A percentile compares a stretch with the other conserved stretches of the same genome.
phyloP scores from a whole-genome alignment of 2,329 filamentous ascomycete genomes.

The Fusarium sp. region DNA sequence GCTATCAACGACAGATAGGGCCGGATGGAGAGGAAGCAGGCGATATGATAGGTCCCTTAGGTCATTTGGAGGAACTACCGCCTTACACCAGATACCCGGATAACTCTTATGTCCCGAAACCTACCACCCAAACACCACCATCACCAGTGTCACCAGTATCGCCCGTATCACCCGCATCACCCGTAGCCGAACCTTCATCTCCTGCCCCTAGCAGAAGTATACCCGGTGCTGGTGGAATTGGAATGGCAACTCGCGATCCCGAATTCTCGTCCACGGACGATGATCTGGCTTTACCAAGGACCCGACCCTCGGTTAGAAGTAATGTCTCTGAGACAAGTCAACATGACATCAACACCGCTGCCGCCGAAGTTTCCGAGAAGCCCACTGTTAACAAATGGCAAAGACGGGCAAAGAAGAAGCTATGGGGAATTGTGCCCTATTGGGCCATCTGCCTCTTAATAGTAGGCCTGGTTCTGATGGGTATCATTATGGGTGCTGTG shows the following conservation, averaged over 20 bases:
- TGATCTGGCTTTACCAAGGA: constrained; percentile 66
- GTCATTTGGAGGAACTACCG: constrained; percentile 91
- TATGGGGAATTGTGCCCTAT: constrained; percentile 73
- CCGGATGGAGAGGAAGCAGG: constrained; percentile 89
- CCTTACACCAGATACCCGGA: constrained; percentile 94
- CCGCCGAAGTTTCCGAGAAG: constrained; percentile 64
- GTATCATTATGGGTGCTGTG: constrained; percentile 70
- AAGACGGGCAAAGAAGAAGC: constrained; percentile 65
- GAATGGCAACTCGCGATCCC: constrained; percentile 72
- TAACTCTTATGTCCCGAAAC: constrained; percentile 66
- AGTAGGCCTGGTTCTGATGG: constrained; percentile 66
- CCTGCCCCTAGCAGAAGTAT: constrained; percentile 51
- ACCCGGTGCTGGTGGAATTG: constrained; percentile 73
- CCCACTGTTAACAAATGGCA: constrained; percentile 66
- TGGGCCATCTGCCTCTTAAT: constrained; percentile 71
- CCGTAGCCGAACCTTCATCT: constrained; percentile 29
- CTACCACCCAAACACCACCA: constrained; percentile 23
- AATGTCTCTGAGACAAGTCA: constrained; percentile 64
- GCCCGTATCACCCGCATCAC: constrained; percentile 20
- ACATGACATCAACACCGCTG: constrained; percentile 69
- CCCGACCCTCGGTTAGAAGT: constrained; percentile 68
- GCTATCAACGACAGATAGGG: constrained; percentile 80
- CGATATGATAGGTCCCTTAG: constrained; percentile 88
- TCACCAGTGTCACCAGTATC: constrained; percentile 26
- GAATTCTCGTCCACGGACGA: constrained; percentile 72